Evolutionary conservation across 345 rosid species (phyloP).

Genomic region (Dimocarpus longan): DNA sequence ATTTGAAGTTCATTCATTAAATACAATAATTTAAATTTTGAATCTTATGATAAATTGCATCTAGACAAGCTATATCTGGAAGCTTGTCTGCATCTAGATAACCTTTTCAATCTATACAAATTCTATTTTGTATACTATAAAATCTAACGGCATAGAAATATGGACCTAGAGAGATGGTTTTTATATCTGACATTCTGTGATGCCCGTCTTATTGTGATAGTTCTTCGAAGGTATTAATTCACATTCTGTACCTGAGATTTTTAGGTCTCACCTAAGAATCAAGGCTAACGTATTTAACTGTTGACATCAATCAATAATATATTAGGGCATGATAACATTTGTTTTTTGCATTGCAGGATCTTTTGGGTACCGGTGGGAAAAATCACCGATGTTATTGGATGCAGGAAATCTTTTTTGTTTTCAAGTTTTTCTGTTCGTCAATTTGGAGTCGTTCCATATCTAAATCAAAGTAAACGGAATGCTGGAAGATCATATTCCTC

Average conservation of each 20-base stretch:
- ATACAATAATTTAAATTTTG: too few relatives aligned
- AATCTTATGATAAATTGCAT: too few relatives aligned
- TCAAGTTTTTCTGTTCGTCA: not conserved
- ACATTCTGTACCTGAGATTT: not conserved
- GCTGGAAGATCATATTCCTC: not conserved
- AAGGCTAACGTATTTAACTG: not conserved
- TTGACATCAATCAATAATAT: not conserved
- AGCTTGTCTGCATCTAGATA: not conserved
- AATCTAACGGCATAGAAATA: not conserved
- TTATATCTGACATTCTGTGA: too few relatives aligned
- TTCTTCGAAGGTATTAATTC: not conserved
- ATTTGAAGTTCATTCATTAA: too few relatives aligned
- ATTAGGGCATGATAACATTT: not conserved
- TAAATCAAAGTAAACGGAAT: not conserved
- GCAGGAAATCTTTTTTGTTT: not conserved
- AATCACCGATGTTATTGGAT: not conserved
- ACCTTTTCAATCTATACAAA: not conserved
- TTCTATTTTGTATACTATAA: not conserved
- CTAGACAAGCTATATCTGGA: too few relatives aligned
- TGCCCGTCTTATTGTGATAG: not conserved
- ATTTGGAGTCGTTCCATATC: not conserved
- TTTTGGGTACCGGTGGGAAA: not conserved
- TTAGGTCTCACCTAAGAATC: not conserved
- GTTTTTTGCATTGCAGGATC: conserved; percentile 1
- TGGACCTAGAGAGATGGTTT: not conserved